phyloP scores from a whole-genome alignment of 805 yeast species.

The Cyberlindnera amylophila region DNA sequence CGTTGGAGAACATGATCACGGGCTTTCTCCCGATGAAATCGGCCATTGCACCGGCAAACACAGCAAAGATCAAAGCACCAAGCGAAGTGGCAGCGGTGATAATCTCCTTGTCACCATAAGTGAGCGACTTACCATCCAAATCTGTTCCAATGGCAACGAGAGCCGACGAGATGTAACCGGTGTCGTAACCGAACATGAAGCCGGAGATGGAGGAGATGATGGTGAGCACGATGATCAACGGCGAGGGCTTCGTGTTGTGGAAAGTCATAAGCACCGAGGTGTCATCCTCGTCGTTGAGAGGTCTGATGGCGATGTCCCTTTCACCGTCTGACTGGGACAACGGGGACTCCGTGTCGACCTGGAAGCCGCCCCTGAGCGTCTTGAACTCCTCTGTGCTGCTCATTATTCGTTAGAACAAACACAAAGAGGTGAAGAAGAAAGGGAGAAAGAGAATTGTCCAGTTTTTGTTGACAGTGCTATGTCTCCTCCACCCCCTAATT shows the following conservation, averaged over 20 bases:
- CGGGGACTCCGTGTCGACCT: slow-evolving; percentile 7
- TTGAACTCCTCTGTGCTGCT: slow-evolving; percentile 14
- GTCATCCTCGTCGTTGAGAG: slow-evolving; percentile 46
- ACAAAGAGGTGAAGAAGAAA: too few relatives aligned
- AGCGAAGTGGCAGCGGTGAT: slow-evolving; percentile 93
- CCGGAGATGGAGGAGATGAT: slow-evolving; percentile 87
- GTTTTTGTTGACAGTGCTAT: too few relatives aligned
- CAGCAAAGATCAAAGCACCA: slow-evolving; percentile 82
- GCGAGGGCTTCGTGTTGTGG: slow-evolving; percentile 51
- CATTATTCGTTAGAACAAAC: too few relatives aligned
- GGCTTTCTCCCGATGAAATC: slow-evolving; percentile 83
- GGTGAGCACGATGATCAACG: slow-evolving; percentile 64
- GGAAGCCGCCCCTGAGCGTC: slow-evolving; percentile 18
- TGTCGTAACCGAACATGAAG: slow-evolving; percentile 95
- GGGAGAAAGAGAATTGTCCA: neutral
- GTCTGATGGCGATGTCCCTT: slow-evolving; percentile 25
- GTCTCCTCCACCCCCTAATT: too few relatives aligned
- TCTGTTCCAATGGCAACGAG: slow-evolving; percentile 81
- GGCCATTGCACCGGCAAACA: slow-evolving; percentile 77
- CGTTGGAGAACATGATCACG: slow-evolving; percentile 76
- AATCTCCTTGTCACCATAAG: slow-evolving; percentile 79
- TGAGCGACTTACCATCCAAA: slow-evolving; percentile 47
- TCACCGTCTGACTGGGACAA: slow-evolving; percentile 1
- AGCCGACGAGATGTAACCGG: slow-evolving; percentile 95
- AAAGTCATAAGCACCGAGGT: slow-evolving; percentile 44